Percentiles rank a stretch among this genome's conserved stretches.
Evolutionary conservation across 176 grass and related monocot genomes (phyloP).

Genomic region (Eleusine indica): DNA sequence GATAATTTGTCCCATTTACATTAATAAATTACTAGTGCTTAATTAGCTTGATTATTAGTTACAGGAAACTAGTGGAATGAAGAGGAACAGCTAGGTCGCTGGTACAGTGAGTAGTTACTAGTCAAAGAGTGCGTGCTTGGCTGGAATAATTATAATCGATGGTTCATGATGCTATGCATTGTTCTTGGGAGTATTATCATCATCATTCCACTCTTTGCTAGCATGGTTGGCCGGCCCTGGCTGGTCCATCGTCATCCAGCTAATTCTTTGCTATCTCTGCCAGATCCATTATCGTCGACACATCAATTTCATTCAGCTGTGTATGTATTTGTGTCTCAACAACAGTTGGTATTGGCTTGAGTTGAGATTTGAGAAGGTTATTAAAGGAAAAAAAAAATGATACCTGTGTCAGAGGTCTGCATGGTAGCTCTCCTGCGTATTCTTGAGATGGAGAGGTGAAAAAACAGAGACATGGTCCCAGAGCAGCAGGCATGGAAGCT

Average conservation of each 20-base stretch:
- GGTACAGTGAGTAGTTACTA: background rate
- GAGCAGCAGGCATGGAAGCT: background rate
- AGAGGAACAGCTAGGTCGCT: background rate
- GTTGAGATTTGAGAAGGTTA: background rate
- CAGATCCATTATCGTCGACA: background rate
- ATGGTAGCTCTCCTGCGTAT: too few relatives aligned
- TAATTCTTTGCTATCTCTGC: slow-evolving; percentile 16
- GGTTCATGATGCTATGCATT: slow-evolving; percentile 36
- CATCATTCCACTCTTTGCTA: slow-evolving; percentile 32
- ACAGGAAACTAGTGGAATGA: background rate
- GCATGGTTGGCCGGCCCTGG: slow-evolving; percentile 23
- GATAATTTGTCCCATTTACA: background rate
- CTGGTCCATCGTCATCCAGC: slow-evolving; percentile 19
- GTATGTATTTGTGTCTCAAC: background rate
- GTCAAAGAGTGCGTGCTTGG: slow-evolving; percentile 18
- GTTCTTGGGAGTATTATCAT: slow-evolving; percentile 50
- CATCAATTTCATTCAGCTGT: background rate
- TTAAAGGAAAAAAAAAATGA: background rate
- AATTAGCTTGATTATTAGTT: background rate
- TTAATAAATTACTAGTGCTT: background rate
- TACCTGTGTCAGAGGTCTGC: too few relatives aligned
- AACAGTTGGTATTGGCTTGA: background rate
- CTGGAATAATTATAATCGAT: slow-evolving; percentile 32
- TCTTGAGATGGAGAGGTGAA: background rate
- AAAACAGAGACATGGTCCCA: background rate